phyloP scores from a whole-genome alignment of 1,139 yeast genomes.

The Taiozyma sp. region DNA sequence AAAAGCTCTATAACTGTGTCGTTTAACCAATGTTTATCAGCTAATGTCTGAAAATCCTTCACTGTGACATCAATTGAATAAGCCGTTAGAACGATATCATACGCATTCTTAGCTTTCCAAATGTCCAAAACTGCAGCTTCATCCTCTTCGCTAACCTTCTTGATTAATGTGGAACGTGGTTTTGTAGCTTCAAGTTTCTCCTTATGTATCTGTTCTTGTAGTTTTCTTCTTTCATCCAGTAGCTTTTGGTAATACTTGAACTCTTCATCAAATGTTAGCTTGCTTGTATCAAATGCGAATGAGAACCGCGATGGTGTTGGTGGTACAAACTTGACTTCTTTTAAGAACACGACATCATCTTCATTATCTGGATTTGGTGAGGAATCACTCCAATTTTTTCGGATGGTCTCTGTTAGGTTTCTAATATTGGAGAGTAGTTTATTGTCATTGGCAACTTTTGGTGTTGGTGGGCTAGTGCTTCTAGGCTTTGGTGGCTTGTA shows the following conservation, averaged over 20 bases:
- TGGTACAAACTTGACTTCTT: constrained; percentile 26
- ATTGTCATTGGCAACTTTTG: constrained; percentile 2
- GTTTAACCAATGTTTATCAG: constrained; percentile 79
- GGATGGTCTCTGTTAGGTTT: constrained; percentile 7
- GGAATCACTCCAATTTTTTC: neutral
- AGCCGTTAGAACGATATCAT: constrained; percentile 34
- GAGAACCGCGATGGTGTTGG: constrained; percentile 22
- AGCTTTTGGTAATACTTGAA: constrained; percentile 38
- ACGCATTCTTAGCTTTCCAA: constrained; percentile 32
- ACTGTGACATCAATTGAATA: constrained; percentile 57
- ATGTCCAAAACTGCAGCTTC: constrained; percentile 32
- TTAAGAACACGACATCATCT: constrained; percentile 29
- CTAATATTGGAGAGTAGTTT: constrained; percentile 4
- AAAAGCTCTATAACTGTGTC: constrained; percentile 88
- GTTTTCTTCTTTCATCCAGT: constrained; percentile 35
- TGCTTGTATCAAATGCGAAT: constrained; percentile 20
- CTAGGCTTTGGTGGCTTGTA: constrained; percentile 26
- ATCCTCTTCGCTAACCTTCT: constrained; percentile 29
- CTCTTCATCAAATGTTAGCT: constrained; percentile 29
- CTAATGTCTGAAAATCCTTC: constrained; percentile 66
- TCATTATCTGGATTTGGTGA: constrained; percentile 4
- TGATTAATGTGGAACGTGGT: constrained; percentile 20
- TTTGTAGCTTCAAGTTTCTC: constrained; percentile 27
- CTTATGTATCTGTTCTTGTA: constrained; percentile 33
- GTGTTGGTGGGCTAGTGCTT: constrained; percentile 11